Conservation (phyloP, 257 asterid genomes). For the Knoxia roxburghii region DNA sequence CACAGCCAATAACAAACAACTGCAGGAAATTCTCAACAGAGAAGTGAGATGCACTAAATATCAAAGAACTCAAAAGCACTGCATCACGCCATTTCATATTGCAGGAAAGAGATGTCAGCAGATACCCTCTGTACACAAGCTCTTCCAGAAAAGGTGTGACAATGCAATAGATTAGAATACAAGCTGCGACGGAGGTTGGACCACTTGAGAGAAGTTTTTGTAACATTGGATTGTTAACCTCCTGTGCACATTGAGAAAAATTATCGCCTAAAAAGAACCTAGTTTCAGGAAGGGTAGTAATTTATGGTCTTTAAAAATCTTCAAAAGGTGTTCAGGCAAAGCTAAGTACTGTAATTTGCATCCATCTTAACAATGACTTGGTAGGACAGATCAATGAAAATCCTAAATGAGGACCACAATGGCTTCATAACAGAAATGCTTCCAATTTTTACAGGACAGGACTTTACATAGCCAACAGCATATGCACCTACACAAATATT, state of each 20-base stretch:
- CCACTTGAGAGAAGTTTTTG: constrained; percentile 59
- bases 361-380: background rate
- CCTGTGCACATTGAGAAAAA: constrained; percentile 31
- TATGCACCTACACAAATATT: background rate
- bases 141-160: constrained; percentile 83
- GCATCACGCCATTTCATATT: constrained; percentile 71
- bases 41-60: constrained; percentile 77
- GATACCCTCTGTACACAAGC: constrained; percentile 70
- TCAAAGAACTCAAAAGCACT: constrained; percentile 52
- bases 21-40: constrained; percentile 72
- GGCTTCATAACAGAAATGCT: background rate
- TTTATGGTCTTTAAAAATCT: no score
- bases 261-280: background rate
- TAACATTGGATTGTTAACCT: constrained; percentile 50
- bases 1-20: constrained; percentile 48
- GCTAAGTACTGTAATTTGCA: background rate
- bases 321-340: no score
- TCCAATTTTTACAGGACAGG: background rate
- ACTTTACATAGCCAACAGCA: background rate
- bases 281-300: no score
- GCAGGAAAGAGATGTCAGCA: constrained; percentile 62
- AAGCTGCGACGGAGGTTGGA: constrained; percentile 40
- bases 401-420: background rate
- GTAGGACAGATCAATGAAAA: background rate
- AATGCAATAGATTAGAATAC: constrained; percentile 49